Conservation (phyloP, 2,329 filamentous ascomycete species). For the Pseudogymnoascus verrucosus region DNA sequence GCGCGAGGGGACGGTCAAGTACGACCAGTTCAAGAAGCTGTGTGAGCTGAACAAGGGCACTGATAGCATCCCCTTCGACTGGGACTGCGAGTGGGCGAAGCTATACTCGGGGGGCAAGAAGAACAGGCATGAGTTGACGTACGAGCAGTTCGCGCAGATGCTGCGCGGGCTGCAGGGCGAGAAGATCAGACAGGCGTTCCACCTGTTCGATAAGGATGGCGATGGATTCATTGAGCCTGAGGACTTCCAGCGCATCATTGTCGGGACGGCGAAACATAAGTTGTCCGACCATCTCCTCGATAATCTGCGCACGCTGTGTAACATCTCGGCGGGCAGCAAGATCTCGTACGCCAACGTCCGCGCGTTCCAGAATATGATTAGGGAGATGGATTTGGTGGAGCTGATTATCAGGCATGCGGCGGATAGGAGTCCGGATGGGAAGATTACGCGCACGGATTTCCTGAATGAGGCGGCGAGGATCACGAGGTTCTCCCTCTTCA, state of each 20-base stretch:
- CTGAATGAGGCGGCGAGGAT: constrained; percentile 85
- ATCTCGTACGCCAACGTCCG: constrained; percentile 97
- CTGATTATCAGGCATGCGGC: constrained; percentile 84
- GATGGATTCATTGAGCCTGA: constrained; percentile 94
- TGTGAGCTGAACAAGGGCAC: constrained; percentile 86
- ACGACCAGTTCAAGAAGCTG: constrained; percentile 74
- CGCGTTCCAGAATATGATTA: constrained; percentile 96
- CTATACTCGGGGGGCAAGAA: constrained; percentile 87
- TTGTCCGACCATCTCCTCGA: constrained; percentile 91
- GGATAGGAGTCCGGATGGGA: constrained; percentile 74
- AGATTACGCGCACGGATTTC: constrained; percentile 91
- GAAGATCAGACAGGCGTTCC: constrained; percentile 90
- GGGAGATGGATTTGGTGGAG: constrained; percentile 96
- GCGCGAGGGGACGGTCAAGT: constrained; percentile 76
- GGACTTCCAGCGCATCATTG: constrained; percentile 93
- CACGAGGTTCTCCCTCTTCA: constrained; percentile 92
- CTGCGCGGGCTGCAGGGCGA: constrained; percentile 91
- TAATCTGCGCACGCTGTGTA: constrained; percentile 87
- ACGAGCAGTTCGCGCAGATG: constrained; percentile 97
- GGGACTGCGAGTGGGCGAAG: constrained; percentile 93
- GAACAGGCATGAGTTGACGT: constrained; percentile 84
- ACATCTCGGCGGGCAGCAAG: constrained; percentile 83
- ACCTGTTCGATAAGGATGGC: constrained; percentile 79
- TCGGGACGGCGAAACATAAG: constrained; percentile 89
- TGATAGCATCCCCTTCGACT: constrained; percentile 85